Evolutionary conservation across 305 asterid species (phyloP), one percentile per base, ranked within the genome.

Genomic region (Fraxinus floribunda): DNA sequence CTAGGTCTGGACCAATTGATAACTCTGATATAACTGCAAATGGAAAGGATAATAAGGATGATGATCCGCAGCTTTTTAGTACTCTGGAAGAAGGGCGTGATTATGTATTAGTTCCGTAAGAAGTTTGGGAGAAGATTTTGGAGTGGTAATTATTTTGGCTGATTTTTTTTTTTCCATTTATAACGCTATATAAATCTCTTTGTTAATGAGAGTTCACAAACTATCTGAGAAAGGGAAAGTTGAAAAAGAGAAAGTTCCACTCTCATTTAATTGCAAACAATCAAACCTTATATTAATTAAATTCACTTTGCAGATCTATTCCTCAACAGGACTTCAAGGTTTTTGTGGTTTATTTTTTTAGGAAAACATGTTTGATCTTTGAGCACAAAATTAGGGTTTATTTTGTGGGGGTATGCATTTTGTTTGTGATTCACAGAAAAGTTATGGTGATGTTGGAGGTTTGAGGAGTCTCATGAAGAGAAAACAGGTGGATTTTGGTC

Each of bases 1-100:
- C 79, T 80, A 94, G 97, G 86, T 98, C 98, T 76, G 98, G 97
- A 74, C 88, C 88, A 34, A 93, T 95, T 81, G 97, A 95, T 87
- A 95, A 95, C 84, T 86, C 84, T 75, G 93, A 91, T 84, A 86
- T 95, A 83, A 83, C 92, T 87, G 88, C 57, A 60, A 84, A 84
- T 76, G 94, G 89, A 82, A 78, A 39, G 82, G 89, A 87, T 30
- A 70, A 76, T 81, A 84, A 88, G 52, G 91, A 83, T 79, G 90
- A 85, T 79, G 93, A 88, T 78, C 97, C 93, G 3, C 95, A 94
- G 86, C 90, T 95, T 86, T 86, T 78, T 77, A 91, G 90, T 83
- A 88, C 90, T 41, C 83, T 90, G 85, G 89, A 86, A 84, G 99
- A 95, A 87, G 91, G 91, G 30, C 86, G 86, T 80, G 95, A 95